phyloP scores from a whole-genome alignment of 2,329 filamentous ascomycete species.

The Aspergillus ruber region DNA sequence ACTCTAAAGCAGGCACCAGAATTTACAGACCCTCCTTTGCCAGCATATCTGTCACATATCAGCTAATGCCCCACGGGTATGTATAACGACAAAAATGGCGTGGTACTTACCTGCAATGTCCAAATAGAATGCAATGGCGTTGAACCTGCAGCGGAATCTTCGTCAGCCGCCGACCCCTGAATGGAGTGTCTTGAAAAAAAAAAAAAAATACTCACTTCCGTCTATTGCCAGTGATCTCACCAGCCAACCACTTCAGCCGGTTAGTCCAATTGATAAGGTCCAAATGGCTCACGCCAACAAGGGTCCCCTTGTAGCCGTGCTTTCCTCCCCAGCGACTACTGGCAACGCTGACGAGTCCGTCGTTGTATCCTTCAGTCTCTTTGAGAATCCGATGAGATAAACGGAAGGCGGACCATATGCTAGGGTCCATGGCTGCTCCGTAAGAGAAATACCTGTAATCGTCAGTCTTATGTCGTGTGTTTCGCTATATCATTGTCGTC shows the following conservation, averaged over 20 bases:
- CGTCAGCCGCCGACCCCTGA: not conserved
- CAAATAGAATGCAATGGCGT: conserved; percentile 59
- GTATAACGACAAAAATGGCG: conserved; percentile 1
- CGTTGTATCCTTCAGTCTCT: conserved; percentile 52
- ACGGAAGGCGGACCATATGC: conserved; percentile 52
- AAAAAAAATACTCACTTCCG: conserved; percentile 39
- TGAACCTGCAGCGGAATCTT: conserved; percentile 45
- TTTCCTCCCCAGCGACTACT: conserved; percentile 54
- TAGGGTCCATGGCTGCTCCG: conserved; percentile 52
- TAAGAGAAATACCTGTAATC: conserved; percentile 54
- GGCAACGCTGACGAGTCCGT: conserved; percentile 55
- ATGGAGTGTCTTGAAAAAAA: not conserved
- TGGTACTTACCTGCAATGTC: conserved; percentile 54
- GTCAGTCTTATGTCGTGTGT: conserved; percentile 5
- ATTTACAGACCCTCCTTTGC: conserved; percentile 55
- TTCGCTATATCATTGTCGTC: not conserved
- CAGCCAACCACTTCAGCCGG: conserved; percentile 53
- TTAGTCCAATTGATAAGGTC: conserved; percentile 64
- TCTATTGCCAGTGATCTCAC: conserved; percentile 50
- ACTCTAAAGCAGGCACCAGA: conserved; percentile 10
- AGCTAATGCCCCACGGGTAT: conserved; percentile 2
- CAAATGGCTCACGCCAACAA: conserved; percentile 58
- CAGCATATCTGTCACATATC: conserved; percentile 51
- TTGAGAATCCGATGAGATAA: conserved; percentile 50
- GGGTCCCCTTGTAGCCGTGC: conserved; percentile 53